These are phyloP conservation scores for Stylonectria norvegica DNA, from an alignment of 2,329 filamentous ascomycete genomes.

Conservation along the genomic window DNA sequence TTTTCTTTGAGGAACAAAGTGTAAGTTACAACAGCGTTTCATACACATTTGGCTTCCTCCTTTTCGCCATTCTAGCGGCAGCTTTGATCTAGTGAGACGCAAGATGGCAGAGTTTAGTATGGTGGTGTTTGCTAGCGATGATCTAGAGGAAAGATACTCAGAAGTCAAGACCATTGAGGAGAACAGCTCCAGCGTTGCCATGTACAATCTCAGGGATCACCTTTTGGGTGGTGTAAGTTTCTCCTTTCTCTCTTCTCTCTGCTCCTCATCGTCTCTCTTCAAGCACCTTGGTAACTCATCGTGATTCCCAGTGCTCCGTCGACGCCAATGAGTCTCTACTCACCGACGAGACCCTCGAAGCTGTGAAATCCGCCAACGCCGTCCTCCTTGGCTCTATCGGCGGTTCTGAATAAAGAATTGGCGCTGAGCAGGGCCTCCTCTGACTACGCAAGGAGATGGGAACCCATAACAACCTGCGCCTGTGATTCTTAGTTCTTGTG, in stretches of 20 bases:
- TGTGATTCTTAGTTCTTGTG: constrained; percentile 92
- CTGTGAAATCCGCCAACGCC: constrained; percentile 81
- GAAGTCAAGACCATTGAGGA: constrained; percentile 70
- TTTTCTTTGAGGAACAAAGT: too few species aligned
- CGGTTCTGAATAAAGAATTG: constrained; percentile 94
- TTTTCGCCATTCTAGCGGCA: too few species aligned
- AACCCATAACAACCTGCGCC: constrained; percentile 92
- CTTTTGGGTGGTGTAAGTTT: constrained; percentile 80
- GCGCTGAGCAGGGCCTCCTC: constrained; percentile 84
- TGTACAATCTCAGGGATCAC: constrained; percentile 88
- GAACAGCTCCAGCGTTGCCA: constrained; percentile 61
- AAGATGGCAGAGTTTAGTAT: constrained; percentile 70
- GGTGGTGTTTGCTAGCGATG: constrained; percentile 79
- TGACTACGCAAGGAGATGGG: constrained; percentile 88
- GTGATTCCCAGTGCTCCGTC: constrained; percentile 73
- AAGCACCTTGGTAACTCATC: constrained; percentile 3
- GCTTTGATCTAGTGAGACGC: too few species aligned
- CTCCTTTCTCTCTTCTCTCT: background rate
- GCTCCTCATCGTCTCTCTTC: background rate
- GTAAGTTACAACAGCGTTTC: too few species aligned
- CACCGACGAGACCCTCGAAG: constrained; percentile 76
- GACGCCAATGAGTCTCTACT: constrained; percentile 74
- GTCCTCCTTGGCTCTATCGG: constrained; percentile 92
- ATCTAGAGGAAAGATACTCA: constrained; percentile 66
- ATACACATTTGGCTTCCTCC: too few species aligned